A percentile compares a stretch with the other conserved stretches of the same genome.
Conservation (phyloP, 306 rosid species). For the Cucurbita ficifolia region DNA sequence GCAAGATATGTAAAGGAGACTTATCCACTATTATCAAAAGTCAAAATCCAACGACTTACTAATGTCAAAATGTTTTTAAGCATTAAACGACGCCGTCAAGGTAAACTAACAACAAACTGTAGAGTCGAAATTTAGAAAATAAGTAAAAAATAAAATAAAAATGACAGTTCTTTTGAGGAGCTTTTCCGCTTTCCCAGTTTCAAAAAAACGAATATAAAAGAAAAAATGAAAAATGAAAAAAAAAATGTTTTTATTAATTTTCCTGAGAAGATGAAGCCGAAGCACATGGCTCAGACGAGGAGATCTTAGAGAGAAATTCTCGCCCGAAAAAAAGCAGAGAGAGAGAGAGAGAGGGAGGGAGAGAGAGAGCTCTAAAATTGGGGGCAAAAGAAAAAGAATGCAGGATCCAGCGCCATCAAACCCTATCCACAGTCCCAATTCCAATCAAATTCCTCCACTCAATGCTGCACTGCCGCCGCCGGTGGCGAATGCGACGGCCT, state of each 20-base stretch:
- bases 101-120: neutral
- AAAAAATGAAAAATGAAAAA: neutral
- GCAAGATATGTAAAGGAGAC: neutral
- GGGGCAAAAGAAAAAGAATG: constrained; percentile 11
- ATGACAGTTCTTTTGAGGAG: neutral
- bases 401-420: constrained; percentile 39
- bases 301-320: neutral
- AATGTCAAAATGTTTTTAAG: neutral
- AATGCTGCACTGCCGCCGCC: neutral
- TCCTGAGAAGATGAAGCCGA: neutral
- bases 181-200: too few species aligned
- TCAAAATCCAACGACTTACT: neutral
- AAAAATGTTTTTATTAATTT: neutral
- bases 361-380: neutral
- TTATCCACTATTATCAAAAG: neutral
- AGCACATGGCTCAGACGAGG: constrained; percentile 5
- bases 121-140: neutral
- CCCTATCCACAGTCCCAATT: constrained; percentile 7
- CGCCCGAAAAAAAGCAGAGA: neutral
- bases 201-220: neutral
- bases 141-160: neutral
- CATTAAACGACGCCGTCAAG: neutral
- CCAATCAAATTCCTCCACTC: constrained; percentile 8
- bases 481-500: neutral
- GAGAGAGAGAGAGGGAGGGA: neutral